Conservation (phyloP, 768 basidiomycete species). For the Mycena amicta region DNA sequence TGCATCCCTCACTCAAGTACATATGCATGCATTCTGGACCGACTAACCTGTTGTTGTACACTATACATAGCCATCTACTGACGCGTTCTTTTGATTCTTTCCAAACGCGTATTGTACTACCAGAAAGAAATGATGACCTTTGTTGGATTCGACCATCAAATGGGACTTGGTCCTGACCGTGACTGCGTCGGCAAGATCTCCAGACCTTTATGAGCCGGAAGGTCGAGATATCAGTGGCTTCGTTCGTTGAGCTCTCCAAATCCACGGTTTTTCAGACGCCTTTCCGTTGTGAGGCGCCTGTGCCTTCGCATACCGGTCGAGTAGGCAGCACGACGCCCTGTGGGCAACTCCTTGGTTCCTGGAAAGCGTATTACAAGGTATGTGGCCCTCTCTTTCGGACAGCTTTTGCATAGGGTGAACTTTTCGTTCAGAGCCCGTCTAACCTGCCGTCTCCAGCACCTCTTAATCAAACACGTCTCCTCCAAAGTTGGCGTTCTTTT, state of each 20-base stretch:
- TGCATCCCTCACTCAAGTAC: not conserved
- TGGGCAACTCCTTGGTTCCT: conserved; percentile 7
- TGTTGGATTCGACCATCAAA: not conserved
- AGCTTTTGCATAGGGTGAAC: too few relatives aligned
- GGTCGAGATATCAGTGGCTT: not conserved
- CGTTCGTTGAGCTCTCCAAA: not conserved
- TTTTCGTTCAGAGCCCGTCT: not conserved
- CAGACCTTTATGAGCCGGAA: not conserved
- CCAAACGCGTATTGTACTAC: not conserved
- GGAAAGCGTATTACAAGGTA: conserved; percentile 13
- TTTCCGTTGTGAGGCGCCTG: conserved; percentile 10
- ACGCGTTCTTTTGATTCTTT: too few relatives aligned
- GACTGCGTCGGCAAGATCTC: not conserved
- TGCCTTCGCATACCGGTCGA: not conserved
- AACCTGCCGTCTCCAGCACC: not conserved
- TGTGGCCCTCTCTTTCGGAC: not conserved
- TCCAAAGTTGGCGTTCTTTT: not conserved
- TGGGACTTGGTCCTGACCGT: not conserved
- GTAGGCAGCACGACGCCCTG: not conserved
- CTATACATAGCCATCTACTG: not conserved
- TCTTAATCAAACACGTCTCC: not conserved
- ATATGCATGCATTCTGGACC: not conserved
- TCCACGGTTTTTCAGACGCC: not conserved
- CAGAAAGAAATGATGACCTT: not conserved
- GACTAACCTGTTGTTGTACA: not conserved